A percentile compares a stretch with the other conserved stretches of the same genome.
phyloP scores from a whole-genome alignment of 495 filamentous ascomycete species.

The Penicillium angulare region DNA sequence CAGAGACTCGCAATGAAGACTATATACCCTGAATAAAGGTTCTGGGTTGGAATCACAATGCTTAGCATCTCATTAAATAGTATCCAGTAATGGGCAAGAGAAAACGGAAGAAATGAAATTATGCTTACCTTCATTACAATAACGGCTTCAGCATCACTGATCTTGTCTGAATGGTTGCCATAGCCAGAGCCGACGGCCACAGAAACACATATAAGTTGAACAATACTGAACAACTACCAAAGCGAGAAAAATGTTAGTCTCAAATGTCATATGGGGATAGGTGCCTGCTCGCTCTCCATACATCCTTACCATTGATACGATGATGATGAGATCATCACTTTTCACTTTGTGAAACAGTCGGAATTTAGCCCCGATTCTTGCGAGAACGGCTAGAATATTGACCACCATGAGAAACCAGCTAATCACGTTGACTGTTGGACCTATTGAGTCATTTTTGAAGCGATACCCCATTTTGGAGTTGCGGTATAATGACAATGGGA shows the following conservation, averaged over 20 bases:
- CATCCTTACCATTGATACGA: slow-evolving; percentile 14
- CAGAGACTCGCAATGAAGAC: slow-evolving; percentile 24
- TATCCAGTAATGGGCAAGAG: no score
- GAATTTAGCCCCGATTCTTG: slow-evolving; percentile 25
- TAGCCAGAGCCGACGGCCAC: slow-evolving; percentile 28
- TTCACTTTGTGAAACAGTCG: slow-evolving; percentile 21
- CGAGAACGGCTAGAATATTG: slow-evolving; percentile 18
- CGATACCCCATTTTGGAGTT: not conserved
- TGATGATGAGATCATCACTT: slow-evolving; percentile 17
- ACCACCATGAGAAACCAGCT: slow-evolving; percentile 23
- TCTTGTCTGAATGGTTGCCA: slow-evolving; percentile 19
- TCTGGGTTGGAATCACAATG: no score
- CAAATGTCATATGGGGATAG: not conserved
- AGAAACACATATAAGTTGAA: slow-evolving; percentile 21
- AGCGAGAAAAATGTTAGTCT: not conserved
- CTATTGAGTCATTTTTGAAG: not conserved
- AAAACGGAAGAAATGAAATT: not conserved
- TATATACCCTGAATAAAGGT: slow-evolving; percentile 22
- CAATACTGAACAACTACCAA: slow-evolving; percentile 22
- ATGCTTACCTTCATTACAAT: slow-evolving; percentile 17
- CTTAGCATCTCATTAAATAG: no score
- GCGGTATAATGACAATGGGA: not conserved
- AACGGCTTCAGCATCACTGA: slow-evolving; percentile 12
- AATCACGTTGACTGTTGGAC: slow-evolving; percentile 16
- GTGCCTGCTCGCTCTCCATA: not conserved